These are phyloP conservation scores for Tetrahymena borealis DNA, from an alignment of 73 alveolate genomes.

Conservation along the genomic window DNA sequence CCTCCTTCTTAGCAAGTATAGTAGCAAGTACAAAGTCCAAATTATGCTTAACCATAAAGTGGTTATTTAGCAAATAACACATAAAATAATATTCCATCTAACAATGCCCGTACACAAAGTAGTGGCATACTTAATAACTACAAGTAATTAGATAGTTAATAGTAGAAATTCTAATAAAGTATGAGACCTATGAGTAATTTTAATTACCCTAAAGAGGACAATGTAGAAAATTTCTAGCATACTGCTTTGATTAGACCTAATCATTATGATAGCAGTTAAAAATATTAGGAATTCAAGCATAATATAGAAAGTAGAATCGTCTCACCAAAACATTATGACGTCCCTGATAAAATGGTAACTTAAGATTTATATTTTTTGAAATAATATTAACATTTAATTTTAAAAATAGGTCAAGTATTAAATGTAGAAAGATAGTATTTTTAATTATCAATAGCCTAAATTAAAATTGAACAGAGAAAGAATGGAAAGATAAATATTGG, in stretches of 20 bases:
- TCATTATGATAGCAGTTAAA: neutral
- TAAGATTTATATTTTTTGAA: neutral
- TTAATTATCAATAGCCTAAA: neutral
- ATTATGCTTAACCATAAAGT: neutral
- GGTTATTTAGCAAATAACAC: neutral
- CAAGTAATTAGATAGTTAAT: neutral
- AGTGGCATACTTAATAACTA: neutral
- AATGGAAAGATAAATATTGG: neutral
- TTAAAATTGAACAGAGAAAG: neutral
- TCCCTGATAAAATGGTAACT: neutral
- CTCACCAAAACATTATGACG: neutral
- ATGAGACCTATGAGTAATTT: neutral
- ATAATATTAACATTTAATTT: neutral
- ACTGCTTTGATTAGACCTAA: neutral
- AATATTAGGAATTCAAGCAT: neutral
- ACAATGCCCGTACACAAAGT: neutral
- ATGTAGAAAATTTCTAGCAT: neutral
- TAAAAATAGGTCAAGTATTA: neutral
- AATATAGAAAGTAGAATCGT: neutral
- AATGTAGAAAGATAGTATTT: neutral
- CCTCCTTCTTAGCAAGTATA: neutral
- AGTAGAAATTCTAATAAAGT: neutral
- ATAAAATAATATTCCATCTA: too few species aligned
- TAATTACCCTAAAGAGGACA: neutral
- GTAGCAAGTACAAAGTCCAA: neutral